Conservation (phyloP, 2,329 filamentous ascomycete genomes). For the Chaetomiaceae sp. region DNA sequence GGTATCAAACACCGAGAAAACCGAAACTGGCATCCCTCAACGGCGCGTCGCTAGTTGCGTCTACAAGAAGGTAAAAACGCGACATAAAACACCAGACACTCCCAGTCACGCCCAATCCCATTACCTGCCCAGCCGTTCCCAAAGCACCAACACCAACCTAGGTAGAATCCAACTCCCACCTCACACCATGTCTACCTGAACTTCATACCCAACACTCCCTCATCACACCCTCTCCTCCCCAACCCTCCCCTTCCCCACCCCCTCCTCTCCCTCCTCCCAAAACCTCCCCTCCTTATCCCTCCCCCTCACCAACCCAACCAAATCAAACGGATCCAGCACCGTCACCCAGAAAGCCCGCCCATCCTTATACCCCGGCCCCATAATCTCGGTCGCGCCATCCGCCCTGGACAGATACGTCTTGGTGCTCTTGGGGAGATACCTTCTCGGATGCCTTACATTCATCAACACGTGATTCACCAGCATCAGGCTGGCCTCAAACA, state of each 20-base stretch:
- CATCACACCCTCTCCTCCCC: neutral
- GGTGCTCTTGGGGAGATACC: conserved; percentile 45
- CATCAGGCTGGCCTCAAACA: conserved; percentile 54
- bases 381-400: conserved; percentile 48
- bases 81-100: too few species aligned
- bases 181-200: too few species aligned
- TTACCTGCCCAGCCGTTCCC: too few species aligned
- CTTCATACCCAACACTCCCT: neutral
- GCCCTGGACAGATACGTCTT: conserved; percentile 49
- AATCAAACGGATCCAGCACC: conserved; percentile 34
- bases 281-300: conserved; percentile 25
- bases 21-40: too few species aligned
- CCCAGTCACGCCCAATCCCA: too few species aligned
- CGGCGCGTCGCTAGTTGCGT: too few species aligned
- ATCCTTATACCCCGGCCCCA: conserved; percentile 47
- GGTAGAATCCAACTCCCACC: too few species aligned
- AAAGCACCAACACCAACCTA: too few species aligned
- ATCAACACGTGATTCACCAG: conserved; percentile 42
- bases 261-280: conserved; percentile 23
- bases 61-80: too few species aligned
- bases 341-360: conserved; percentile 41
- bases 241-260: neutral
- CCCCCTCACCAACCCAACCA: conserved; percentile 23
- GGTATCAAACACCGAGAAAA: too few species aligned
- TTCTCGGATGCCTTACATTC: conserved; percentile 48